phyloP scores from a whole-genome alignment of 2,329 filamentous ascomycete genomes.

The Amphichorda felina region DNA sequence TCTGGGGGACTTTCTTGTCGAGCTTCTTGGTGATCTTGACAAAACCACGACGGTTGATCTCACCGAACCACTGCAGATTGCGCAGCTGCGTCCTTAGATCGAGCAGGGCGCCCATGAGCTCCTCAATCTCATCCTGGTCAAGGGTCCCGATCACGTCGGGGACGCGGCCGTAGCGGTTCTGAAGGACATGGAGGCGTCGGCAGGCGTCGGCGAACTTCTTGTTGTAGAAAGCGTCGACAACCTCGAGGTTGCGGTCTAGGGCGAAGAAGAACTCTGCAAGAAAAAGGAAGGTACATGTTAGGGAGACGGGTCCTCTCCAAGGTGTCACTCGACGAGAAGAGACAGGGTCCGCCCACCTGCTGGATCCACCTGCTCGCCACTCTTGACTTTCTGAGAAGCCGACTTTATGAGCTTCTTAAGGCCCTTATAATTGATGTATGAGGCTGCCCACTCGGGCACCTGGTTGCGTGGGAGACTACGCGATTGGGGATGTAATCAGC shows the following conservation, averaged over 20 bases:
- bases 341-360: constrained; percentile 57
- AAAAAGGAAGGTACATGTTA: neutral
- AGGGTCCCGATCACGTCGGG: constrained; percentile 59
- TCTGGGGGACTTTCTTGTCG: constrained; percentile 80
- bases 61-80: constrained; percentile 94
- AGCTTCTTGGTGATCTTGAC: constrained; percentile 98
- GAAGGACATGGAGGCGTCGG: constrained; percentile 72
- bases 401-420: constrained; percentile 93
- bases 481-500: neutral
- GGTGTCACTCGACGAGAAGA: neutral
- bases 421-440: constrained; percentile 82
- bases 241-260: constrained; percentile 92
- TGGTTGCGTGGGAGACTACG: constrained; percentile 65
- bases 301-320: constrained; percentile 8
- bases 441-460: constrained; percentile 75
- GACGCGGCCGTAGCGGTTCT: constrained; percentile 74
- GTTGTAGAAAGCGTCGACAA: constrained; percentile 94
- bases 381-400: constrained; percentile 51
- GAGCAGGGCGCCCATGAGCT: constrained; percentile 79
- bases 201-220: constrained; percentile 82
- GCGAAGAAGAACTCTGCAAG: constrained; percentile 85
- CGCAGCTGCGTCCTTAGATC: constrained; percentile 79
- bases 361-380: constrained; percentile 70
- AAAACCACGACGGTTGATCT: constrained; percentile 90
- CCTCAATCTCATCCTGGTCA: constrained; percentile 81